phyloP scores from a whole-genome alignment of 805 yeast species.

The Candida palmyrensis region DNA sequence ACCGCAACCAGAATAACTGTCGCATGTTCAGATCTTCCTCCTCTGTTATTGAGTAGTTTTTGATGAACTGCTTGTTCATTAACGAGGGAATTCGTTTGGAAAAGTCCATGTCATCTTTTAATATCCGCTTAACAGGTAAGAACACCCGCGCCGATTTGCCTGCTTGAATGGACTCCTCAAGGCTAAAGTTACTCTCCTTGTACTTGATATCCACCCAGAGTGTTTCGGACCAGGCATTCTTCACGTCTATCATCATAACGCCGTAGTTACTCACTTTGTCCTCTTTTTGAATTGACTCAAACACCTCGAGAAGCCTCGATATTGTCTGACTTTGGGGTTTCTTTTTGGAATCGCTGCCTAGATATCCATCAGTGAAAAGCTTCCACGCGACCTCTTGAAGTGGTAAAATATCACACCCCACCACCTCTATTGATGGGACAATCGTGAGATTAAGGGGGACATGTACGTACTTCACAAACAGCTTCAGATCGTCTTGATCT shows the following conservation, averaged over 20 bases:
- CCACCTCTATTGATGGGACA: constrained; percentile 66
- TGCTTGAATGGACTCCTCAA: constrained; percentile 25
- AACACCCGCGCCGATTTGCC: constrained; percentile 47
- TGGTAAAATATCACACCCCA: constrained; percentile 72
- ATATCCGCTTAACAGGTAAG: constrained; percentile 62
- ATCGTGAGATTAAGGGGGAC: constrained; percentile 71
- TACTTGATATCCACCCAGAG: constrained; percentile 25
- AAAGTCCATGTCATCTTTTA: constrained; percentile 37
- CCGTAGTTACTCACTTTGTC: constrained; percentile 49
- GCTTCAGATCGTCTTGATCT: constrained; percentile 12
- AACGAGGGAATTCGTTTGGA: constrained; percentile 62
- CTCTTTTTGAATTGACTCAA: constrained; percentile 10
- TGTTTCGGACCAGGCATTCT: constrained; percentile 74
- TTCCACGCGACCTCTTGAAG: constrained; percentile 29
- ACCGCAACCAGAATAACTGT: constrained; percentile 78
- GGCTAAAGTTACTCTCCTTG: constrained; percentile 18
- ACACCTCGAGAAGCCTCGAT: background rate
- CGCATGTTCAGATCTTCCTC: constrained; percentile 54
- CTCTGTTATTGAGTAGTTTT: constrained; percentile 47
- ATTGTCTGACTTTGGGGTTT: background rate
- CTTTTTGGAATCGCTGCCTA: background rate
- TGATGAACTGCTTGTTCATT: constrained; percentile 63
- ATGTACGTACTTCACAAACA: constrained; percentile 49
- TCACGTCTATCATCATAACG: constrained; percentile 65
- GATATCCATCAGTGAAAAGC: constrained; percentile 7